Evolutionary conservation across 2,329 filamentous ascomycete genomes (phyloP), one percentile per base, ranked within the genome.

Genomic region (Trichoderma lentiforme): DNA sequence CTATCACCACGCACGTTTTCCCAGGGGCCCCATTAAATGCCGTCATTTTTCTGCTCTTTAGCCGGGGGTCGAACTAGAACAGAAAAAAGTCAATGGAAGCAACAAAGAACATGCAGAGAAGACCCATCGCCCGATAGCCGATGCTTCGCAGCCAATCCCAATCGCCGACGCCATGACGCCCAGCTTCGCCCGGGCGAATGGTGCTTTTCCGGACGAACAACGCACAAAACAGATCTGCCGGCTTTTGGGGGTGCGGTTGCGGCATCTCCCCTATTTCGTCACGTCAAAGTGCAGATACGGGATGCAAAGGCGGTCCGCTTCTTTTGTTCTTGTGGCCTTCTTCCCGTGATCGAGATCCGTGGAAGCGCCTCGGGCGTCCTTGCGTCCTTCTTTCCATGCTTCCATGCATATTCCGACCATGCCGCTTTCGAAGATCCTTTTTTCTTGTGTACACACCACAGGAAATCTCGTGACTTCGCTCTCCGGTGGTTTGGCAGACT

Each of bases 401-500:
- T 70, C 66, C n/a, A 36, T 70, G 56, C 57, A 62, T 43, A 43
- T 51, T n/a, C 30, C 36, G 57, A 62, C 56, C 28, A 36, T 62
- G 18, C 57, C 36, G 66, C 57, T 62, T 70, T 43, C 36, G 11
- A 60, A 36, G 34, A 9, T 11, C 18, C 3, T 60, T n/a, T 15
- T 21, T 21, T 15, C 8, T 28, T n/a, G 47, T 24, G n/a, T 18
- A 12, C 53, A 43, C 36, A 47, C 53, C 34, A 15, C 34, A 30
- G 36, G 4, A 26, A 26, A 47, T n/a, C 65, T 32, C 32, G 65
- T 68, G 66, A 69, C 66, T 69, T 51, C 51, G 64, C 64, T 39
- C 21, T 69, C 56, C 56, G 66, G 66, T n/a, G 56, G 24, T 51
- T 61, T 26, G 36, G 14, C 28, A 61, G 28, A 21, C 56, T 57